Evolutionary conservation across 345 rosid species (phyloP).

Genomic region (Citrus reticulata): DNA sequence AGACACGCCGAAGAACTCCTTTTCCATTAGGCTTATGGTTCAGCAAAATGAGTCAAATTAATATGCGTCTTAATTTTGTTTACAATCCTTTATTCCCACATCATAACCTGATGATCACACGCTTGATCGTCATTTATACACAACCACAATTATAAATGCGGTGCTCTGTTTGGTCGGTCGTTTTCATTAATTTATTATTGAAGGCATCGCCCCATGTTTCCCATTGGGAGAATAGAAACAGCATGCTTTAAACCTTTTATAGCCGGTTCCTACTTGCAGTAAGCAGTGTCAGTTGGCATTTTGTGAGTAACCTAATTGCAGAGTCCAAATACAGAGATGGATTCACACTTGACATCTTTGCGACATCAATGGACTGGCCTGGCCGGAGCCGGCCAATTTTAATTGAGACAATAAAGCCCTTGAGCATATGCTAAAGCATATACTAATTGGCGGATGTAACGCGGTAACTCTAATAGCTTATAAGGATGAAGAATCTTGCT

Average conservation of each 20-base stretch:
- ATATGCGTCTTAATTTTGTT: neutral
- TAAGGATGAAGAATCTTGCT: neutral
- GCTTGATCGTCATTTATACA: neutral
- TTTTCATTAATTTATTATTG: neutral
- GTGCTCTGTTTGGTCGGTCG: neutral
- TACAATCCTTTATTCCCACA: neutral
- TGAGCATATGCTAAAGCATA: conserved; percentile 31
- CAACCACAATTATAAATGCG: neutral
- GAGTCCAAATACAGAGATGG: neutral
- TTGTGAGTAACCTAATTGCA: neutral
- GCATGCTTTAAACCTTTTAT: neutral
- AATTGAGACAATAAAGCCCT: neutral
- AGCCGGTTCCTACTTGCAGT: neutral
- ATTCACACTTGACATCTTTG: neutral
- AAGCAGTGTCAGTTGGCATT: neutral
- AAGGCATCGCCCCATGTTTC: neutral
- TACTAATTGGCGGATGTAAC: conserved; percentile 9
- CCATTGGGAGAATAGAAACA: neutral
- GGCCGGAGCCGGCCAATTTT: conserved; percentile 20
- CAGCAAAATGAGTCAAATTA: neutral
- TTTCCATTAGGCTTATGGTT: neutral
- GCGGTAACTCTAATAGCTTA: neutral
- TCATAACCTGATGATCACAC: neutral
- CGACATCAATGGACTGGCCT: neutral
- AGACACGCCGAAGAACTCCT: neutral